These are phyloP conservation scores for Friedmanniomyces simplex DNA, from an alignment of 495 filamentous ascomycete species.

Conservation along the genomic window DNA sequence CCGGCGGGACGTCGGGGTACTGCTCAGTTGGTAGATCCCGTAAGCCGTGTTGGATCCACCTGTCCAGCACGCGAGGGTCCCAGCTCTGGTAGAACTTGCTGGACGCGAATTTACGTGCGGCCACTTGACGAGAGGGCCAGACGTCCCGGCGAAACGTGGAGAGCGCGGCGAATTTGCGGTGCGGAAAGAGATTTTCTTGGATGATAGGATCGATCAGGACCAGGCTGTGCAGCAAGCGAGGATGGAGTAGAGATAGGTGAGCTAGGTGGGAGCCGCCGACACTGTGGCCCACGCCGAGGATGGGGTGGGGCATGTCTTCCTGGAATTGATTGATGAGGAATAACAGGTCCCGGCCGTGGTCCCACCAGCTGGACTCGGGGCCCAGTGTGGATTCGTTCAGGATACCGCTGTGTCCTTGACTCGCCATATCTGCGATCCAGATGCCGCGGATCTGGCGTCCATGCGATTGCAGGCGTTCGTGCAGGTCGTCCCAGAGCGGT, in stretches of 20 bases:
- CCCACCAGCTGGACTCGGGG: slow-evolving; percentile 52
- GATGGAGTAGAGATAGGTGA: slow-evolving; percentile 48
- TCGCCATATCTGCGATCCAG: slow-evolving; percentile 34
- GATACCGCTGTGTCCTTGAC: slow-evolving; percentile 32
- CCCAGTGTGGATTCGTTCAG: slow-evolving; percentile 31
- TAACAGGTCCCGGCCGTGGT: slow-evolving; percentile 75
- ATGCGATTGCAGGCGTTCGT: slow-evolving; percentile 3
- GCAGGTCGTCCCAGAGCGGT: slow-evolving; percentile 37
- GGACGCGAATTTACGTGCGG: slow-evolving; percentile 21
- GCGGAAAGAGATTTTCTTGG: slow-evolving; percentile 28
- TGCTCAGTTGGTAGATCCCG: slow-evolving; percentile 28
- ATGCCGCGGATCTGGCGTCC: slow-evolving; percentile 28
- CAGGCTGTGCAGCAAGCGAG: slow-evolving; percentile 63
- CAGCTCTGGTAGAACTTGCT: slow-evolving; percentile 31
- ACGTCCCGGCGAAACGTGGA: neutral
- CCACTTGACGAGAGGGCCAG: slow-evolving; percentile 30
- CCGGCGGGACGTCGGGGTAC: slow-evolving; percentile 20
- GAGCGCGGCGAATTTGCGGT: slow-evolving; percentile 18
- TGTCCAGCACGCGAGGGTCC: slow-evolving; percentile 30
- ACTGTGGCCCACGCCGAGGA: slow-evolving; percentile 85
- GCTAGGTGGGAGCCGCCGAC: slow-evolving; percentile 50
- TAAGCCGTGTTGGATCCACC: slow-evolving; percentile 28
- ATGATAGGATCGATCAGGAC: slow-evolving; percentile 75
- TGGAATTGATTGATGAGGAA: slow-evolving; percentile 76
- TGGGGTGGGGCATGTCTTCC: slow-evolving; percentile 66